A percentile compares a stretch with the other conserved stretches of the same genome.
phyloP scores from a whole-genome alignment of 768 basidiomycete species.

The Phylloporus scabripes region DNA sequence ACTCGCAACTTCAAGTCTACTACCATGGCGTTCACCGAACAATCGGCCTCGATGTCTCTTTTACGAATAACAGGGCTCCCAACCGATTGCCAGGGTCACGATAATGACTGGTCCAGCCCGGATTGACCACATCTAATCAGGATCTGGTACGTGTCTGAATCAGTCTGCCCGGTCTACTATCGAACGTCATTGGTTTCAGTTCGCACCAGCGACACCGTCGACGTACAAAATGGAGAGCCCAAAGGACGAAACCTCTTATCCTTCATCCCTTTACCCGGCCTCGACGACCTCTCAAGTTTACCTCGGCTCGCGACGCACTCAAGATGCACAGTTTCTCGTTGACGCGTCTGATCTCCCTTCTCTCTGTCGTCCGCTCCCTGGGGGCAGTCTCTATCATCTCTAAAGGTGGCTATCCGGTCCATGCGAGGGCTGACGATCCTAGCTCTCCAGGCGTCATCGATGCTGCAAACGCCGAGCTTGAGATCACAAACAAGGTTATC shows the following conservation, averaged over 20 bases:
- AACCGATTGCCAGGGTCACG: neutral
- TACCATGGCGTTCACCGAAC: neutral
- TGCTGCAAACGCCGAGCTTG: slow-evolving; percentile 29
- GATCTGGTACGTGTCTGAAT: neutral
- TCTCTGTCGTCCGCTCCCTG: slow-evolving; percentile 10
- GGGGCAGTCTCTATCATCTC: slow-evolving; percentile 17
- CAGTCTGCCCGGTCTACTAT: neutral
- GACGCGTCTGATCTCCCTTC: slow-evolving; percentile 9
- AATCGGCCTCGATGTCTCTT: no score
- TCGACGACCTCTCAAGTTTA: slow-evolving; percentile 14
- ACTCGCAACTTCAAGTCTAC: neutral
- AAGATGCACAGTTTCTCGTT: slow-evolving; percentile 19
- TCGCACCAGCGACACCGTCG: neutral
- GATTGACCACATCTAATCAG: neutral
- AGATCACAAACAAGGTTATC: slow-evolving; percentile 39
- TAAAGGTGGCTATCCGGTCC: slow-evolving; percentile 1
- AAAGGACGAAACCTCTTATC: neutral
- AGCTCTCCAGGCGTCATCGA: slow-evolving; percentile 14
- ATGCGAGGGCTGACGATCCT: neutral
- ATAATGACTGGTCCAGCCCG: neutral
- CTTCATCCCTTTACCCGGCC: neutral
- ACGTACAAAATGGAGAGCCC: slow-evolving; percentile 10
- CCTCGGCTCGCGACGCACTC: slow-evolving; percentile 9
- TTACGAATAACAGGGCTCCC: neutral
- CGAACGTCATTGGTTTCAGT: slow-evolving; percentile 7